Conservation (phyloP, 192 early-diverging fungal genomes). For the Globomyces pollinis-pini region DNA sequence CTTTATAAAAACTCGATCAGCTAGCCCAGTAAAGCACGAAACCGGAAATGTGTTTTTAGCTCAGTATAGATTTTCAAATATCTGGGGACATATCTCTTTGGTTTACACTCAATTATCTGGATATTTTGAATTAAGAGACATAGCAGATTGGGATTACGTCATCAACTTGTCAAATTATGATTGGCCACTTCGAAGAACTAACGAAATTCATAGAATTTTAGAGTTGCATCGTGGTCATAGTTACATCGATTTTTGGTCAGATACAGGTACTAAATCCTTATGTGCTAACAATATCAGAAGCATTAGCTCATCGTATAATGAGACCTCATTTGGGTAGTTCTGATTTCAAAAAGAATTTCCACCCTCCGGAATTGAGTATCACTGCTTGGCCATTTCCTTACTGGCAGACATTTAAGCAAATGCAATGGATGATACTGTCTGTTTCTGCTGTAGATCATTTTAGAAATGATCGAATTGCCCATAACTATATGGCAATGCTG, state of each 20-base stretch:
- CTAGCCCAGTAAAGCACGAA: too few relatives aligned
- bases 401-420: constrained; percentile 27
- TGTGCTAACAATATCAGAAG: neutral
- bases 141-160: constrained; percentile 46
- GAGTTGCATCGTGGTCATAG: constrained; percentile 7
- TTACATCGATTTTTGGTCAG: constrained; percentile 31
- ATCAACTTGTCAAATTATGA: constrained; percentile 38
- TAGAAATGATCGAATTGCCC: constrained; percentile 16
- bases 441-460: constrained; percentile 14
- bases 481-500: constrained; percentile 21
- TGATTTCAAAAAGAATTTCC: neutral
- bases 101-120: constrained; percentile 36
- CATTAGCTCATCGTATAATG: constrained; percentile 14
- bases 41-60: constrained; percentile 21
- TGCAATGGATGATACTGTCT: constrained; percentile 38
- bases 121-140: constrained; percentile 37
- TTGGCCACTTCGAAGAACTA: constrained; percentile 30
- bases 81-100: constrained; percentile 29
- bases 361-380: constrained; percentile 22
- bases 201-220: constrained; percentile 27
- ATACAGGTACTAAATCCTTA: constrained; percentile 14
- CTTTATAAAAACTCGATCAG: neutral
- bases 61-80: constrained; percentile 10
- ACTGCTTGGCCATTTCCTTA: constrained; percentile 17
- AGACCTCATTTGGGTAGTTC: constrained; percentile 21